These are phyloP conservation scores for Aspergillus unguis DNA, from an alignment of 2,329 filamentous ascomycete species.

Conservation along the genomic window DNA sequence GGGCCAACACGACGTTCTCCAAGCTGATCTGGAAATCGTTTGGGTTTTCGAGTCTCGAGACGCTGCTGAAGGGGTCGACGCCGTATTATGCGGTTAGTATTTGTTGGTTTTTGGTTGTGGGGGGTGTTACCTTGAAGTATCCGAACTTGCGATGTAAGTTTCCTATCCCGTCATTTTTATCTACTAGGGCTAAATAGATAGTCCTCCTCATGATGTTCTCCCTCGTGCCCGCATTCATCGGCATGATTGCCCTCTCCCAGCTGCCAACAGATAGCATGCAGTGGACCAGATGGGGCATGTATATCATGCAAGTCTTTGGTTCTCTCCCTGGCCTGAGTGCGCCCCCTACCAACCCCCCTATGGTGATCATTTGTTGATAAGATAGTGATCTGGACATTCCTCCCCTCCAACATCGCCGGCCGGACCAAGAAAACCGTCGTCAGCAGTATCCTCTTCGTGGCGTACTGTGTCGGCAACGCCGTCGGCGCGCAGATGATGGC, in stretches of 20 bases:
- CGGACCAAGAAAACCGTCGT: neutral
- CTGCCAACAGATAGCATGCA: neutral
- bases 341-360: neutral
- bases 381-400: neutral
- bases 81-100: neutral
- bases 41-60: neutral
- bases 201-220: neutral
- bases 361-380: neutral
- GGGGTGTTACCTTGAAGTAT: neutral
- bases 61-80: neutral
- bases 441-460: neutral
- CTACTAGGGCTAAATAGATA: neutral
- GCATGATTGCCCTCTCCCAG: neutral
- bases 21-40: neutral
- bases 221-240: neutral
- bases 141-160: neutral
- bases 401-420: slow-evolving; percentile 3
- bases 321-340: neutral
- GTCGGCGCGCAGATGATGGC: slow-evolving; percentile 1
- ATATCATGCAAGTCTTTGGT: slow-evolving; percentile 1
- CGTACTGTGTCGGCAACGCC: slow-evolving; percentile 5
- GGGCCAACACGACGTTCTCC: neutral
- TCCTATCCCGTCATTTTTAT: neutral
- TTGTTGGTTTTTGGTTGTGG: neutral
- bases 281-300: slow-evolving; percentile 4